Evolutionary conservation across 2,329 filamentous ascomycete species (phyloP).

Genomic region (Dactylellina leptospora): DNA sequence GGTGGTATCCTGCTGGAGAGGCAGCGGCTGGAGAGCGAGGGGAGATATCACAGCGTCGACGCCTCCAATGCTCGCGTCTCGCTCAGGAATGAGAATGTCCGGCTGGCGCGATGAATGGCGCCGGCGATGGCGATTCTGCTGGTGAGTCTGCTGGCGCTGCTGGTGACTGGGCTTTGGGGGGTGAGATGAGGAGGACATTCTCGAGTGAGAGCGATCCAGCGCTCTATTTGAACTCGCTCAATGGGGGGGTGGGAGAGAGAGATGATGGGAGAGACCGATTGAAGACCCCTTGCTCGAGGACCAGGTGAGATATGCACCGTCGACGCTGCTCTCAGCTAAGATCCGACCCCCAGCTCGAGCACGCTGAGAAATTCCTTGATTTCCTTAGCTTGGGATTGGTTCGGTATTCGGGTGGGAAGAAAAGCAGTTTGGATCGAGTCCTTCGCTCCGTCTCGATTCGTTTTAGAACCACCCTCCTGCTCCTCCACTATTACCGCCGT

Average conservation of each 20-base stretch:
- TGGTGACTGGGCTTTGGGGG: not conserved
- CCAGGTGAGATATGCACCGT: slow-evolving; percentile 45
- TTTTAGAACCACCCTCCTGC: slow-evolving; percentile 38
- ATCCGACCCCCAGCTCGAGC: too few species aligned
- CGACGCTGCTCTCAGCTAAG: not conserved
- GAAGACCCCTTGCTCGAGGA: slow-evolving; percentile 14
- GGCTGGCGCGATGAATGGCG: slow-evolving; percentile 27
- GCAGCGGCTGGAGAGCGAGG: slow-evolving; percentile 9
- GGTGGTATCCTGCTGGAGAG: not conserved
- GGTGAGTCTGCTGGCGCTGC: not conserved
- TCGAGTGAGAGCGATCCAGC: slow-evolving; percentile 14
- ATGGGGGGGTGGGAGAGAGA: not conserved
- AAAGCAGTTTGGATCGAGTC: too few species aligned
- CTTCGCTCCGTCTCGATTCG: slow-evolving; percentile 45
- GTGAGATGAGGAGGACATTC: slow-evolving; percentile 16
- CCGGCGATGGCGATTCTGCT: slow-evolving; percentile 12
- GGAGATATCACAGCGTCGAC: not conserved
- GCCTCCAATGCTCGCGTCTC: slow-evolving; percentile 51
- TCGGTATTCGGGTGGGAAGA: slow-evolving; percentile 37
- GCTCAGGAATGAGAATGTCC: slow-evolving; percentile 44
- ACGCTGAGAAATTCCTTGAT: slow-evolving; percentile 15
- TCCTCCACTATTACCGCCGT: too few species aligned
- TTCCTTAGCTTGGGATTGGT: slow-evolving; percentile 48
- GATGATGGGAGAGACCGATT: slow-evolving; percentile 5
- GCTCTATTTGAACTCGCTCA: slow-evolving; percentile 12